phyloP scores from a whole-genome alignment of 768 basidiomycete species.

The Hypsizygus marmoreus region DNA sequence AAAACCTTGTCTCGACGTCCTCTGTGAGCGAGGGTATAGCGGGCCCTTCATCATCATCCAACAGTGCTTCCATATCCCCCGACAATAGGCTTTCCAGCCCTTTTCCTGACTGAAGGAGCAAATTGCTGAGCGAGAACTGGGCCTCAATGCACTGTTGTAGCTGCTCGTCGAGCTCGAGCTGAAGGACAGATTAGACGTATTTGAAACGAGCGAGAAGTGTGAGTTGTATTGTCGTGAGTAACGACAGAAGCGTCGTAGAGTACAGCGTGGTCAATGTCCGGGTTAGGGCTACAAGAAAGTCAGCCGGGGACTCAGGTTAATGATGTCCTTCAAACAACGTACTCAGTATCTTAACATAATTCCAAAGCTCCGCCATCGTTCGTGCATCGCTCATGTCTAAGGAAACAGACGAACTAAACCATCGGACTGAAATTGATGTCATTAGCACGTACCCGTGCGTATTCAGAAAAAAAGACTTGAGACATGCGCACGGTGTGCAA shows the following conservation, averaged over 20 bases:
- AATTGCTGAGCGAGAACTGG: conserved; percentile 38
- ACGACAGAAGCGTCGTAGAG: conserved; percentile 78
- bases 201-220: conserved; percentile 80
- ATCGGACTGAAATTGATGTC: no score
- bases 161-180: conserved; percentile 61
- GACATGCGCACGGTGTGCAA: no score
- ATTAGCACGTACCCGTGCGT: no score
- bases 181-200: conserved; percentile 71
- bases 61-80: conserved; percentile 20
- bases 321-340: conserved; percentile 24
- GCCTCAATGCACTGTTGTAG: conserved; percentile 45
- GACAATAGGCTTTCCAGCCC: conserved; percentile 25
- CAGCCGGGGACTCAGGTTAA: neutral
- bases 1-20: conserved; percentile 75
- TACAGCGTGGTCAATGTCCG: conserved; percentile 86
- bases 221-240: conserved; percentile 88
- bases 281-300: conserved; percentile 66
- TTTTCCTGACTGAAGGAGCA: conserved; percentile 31
- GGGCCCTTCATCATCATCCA: conserved; percentile 19
- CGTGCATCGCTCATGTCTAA: conserved; percentile 38
- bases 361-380: conserved; percentile 87
- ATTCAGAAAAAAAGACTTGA: no score
- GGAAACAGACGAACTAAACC: conserved; percentile 29
- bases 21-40: conserved; percentile 45
- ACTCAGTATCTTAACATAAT: conserved; percentile 89